phyloP scores from a whole-genome alignment of 257 asterid genomes.

The Catharanthus roseus region DNA sequence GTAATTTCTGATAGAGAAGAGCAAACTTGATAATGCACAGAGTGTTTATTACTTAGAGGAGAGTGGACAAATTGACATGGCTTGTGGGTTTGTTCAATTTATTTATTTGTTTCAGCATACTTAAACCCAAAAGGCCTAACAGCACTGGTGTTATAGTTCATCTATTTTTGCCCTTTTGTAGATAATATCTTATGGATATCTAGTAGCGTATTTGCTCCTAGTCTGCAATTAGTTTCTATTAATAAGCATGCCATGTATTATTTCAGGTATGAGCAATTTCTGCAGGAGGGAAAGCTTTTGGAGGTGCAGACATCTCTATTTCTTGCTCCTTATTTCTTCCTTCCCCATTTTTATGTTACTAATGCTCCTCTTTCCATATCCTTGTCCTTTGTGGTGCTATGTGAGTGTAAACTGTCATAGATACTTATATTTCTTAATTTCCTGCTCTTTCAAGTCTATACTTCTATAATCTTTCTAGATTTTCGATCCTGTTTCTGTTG shows the following conservation, averaged over 20 bases:
- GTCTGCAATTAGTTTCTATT: background rate
- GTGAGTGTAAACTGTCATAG: background rate
- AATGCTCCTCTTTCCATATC: background rate
- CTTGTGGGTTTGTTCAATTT: background rate
- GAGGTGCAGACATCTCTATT: conserved; percentile 44
- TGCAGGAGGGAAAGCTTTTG: conserved; percentile 81
- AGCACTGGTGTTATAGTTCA: background rate
- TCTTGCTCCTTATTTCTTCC: background rate
- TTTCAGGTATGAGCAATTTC: conserved; percentile 75
- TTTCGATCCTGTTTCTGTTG: background rate
- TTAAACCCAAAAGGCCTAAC: background rate
- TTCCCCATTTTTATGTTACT: background rate
- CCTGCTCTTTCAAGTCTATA: background rate
- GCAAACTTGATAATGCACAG: background rate
- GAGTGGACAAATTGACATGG: background rate
- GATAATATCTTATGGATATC: background rate
- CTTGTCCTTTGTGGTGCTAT: background rate
- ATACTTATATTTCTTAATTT: background rate
- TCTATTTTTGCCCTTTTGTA: background rate
- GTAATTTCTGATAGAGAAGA: background rate
- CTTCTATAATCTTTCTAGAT: background rate
- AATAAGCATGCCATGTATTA: background rate
- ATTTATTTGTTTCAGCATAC: background rate
- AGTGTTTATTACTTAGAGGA: background rate
- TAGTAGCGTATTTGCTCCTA: background rate